These are phyloP conservation scores for Fusarium sp. DNA, from an alignment of 2,329 filamentous ascomycete genomes.

Conservation along the genomic window DNA sequence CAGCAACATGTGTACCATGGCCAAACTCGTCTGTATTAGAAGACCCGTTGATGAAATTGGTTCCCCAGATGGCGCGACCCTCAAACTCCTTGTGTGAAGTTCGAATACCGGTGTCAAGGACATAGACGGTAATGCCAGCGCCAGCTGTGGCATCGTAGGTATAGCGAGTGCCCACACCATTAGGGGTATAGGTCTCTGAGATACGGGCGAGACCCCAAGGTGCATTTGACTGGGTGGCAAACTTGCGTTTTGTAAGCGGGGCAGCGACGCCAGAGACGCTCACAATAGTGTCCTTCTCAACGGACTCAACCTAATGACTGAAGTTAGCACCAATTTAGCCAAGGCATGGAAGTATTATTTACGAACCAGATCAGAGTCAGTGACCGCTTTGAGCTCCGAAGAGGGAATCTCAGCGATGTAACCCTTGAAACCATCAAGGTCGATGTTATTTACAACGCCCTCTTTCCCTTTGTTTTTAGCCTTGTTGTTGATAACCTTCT, in stretches of 20 bases:
- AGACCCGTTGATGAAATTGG: slow-evolving; percentile 42
- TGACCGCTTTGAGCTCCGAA: slow-evolving; percentile 4
- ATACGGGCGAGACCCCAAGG: slow-evolving; percentile 24
- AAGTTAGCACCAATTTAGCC: too few species aligned
- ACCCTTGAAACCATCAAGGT: slow-evolving; percentile 1
- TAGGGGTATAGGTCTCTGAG: not conserved
- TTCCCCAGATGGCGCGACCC: slow-evolving; percentile 44
- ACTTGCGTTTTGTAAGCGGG: not conserved
- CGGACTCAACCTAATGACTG: not conserved
- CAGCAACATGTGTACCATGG: slow-evolving; percentile 49
- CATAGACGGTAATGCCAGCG: slow-evolving; percentile 49
- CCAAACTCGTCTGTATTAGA: slow-evolving; percentile 45
- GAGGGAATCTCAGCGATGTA: slow-evolving; percentile 20
- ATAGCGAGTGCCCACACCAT: slow-evolving; percentile 20
- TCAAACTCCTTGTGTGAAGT: slow-evolving; percentile 48
- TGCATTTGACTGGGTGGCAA: not conserved
- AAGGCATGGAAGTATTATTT: too few species aligned
- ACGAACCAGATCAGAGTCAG: slow-evolving; percentile 11
- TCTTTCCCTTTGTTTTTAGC: slow-evolving; percentile 14
- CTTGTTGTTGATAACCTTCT: not conserved
- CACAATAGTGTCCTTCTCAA: slow-evolving; percentile 18
- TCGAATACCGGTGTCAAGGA: slow-evolving; percentile 59
- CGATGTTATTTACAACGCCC: slow-evolving; percentile 10
- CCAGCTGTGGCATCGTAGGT: slow-evolving; percentile 42
- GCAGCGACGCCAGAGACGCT: not conserved